These are phyloP conservation scores for Paragyromitra xinjiangensis DNA, from an alignment of 495 filamentous ascomycete species.

Conservation along the genomic window DNA sequence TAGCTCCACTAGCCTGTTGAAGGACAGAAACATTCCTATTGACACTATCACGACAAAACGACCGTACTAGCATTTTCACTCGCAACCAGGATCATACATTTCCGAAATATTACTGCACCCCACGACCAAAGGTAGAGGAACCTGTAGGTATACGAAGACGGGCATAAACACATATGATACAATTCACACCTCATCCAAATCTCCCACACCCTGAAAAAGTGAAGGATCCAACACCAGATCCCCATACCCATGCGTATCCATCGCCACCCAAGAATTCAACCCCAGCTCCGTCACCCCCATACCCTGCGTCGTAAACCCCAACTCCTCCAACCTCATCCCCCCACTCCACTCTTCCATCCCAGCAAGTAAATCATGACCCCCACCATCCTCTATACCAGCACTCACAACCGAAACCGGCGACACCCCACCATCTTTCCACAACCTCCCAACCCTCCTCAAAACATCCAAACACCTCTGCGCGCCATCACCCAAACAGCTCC, in stretches of 20 bases:
- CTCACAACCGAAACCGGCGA: neutral
- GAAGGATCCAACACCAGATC: slow-evolving; percentile 9
- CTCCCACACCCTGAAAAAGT: neutral
- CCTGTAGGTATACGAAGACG: too few relatives aligned
- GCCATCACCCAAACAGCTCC: slow-evolving; percentile 38
- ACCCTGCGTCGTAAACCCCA: slow-evolving; percentile 15
- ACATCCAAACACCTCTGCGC: slow-evolving; percentile 39
- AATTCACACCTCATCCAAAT: slow-evolving; percentile 5
- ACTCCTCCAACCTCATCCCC: slow-evolving; percentile 16
- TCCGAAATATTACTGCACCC: too few relatives aligned
- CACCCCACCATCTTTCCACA: slow-evolving; percentile 14
- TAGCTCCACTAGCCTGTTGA: too few relatives aligned
- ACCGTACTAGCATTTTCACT: too few relatives aligned
- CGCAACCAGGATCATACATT: too few relatives aligned
- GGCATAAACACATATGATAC: neutral
- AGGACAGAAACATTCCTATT: too few relatives aligned
- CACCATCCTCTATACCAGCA: slow-evolving; percentile 1
- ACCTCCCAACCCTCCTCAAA: slow-evolving; percentile 31
- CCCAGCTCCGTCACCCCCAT: neutral
- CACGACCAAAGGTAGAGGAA: too few relatives aligned
- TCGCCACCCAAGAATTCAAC: slow-evolving; percentile 25
- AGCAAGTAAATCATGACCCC: neutral
- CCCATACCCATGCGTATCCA: slow-evolving; percentile 16
- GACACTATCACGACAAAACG: too few relatives aligned
- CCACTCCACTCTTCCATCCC: slow-evolving; percentile 32